Base-by-base conservation (phyloP, 805 yeast genomes). In the Yamadazyma takamatsuzukensis region DNA sequence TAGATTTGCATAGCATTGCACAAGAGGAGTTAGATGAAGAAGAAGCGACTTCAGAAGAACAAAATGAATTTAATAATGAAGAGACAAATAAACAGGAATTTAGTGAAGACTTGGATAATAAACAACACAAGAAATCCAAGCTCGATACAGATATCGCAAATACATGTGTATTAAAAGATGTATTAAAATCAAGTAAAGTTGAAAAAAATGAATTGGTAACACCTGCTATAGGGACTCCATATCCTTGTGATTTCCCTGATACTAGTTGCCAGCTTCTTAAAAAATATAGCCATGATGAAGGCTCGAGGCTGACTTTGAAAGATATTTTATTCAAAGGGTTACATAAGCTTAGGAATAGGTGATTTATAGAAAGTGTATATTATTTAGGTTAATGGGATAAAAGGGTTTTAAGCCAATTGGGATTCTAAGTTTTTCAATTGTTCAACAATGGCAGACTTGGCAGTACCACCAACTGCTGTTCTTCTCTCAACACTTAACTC, bases 401-500 rank as follows among this genome's bases (percentile, higher is more conserved):
- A 21, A 21, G 10, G 10, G 22, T 21, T n/a, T 15, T 12, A 30
- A 18, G 15, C 19, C 11, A 31, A 21, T 27, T 33, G 41, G 4
- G 32, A 14, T 26, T 44, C 46, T 44, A 74, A 58, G 32, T 41
- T 47, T 3, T 53, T 56, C 29, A 90, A 64, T 61, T 93, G 98
- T 50, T 77, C 74, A 30, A 77, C 53, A n/a, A 93, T 85, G 11
- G 98, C 97, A 21, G 78, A 61, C 60, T 80, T 87, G 11, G 97
- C 96, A 19, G 98, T 89, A 46, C 99, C 99, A 41, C 99, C 99
- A 36, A 80, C 88, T 14, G 97, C 96, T 32, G 82, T 78, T 67
- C 98, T 85, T 73, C 95, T 84, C 68, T 93, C 99, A 15, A 93
- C 97, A 54, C 95, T 83, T 40, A 74, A 78, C 55, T 93, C 97